Base-by-base conservation (phyloP, 768 basidiomycete genomes). In the Rhodotorula sphaerocarpa region DNA sequence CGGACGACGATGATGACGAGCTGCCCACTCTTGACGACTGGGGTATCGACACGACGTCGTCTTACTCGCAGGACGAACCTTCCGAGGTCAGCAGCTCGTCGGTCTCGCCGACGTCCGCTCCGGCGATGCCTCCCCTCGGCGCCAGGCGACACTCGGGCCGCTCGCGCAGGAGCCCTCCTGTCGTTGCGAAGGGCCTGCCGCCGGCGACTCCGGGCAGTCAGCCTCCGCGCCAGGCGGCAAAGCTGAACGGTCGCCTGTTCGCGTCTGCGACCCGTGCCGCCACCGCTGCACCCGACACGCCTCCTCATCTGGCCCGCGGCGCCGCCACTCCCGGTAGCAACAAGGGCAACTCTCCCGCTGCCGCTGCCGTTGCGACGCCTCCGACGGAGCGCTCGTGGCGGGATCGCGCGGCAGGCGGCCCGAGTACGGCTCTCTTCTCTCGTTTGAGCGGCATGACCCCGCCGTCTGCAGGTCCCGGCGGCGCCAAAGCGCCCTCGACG, bases 1-100 rank as follows among this genome's bases (percentile, higher is more conserved):
- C 88, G 45, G 85, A 85, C 41, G 87, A 89, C 68, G 88, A 90
- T 23, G 87, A 90, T 66, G 81, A 82, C 63, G 83, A 81, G 65
- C 77, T 90, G 3, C 88, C 88, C 9, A 86, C 88, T 75, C 79
- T 90, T 31, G 82, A 90, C 72, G 88, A 90, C 72, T 90, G 88
- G 88, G 87, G 84, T 25, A 81, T 88, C 48, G 79, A 79, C 25
- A 78, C 83, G 11, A n/a, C 46, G 5, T 33, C 48, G 18, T 14
- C 48, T 2, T 33, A 5, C 30, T 20, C 21, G 14, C 30, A 16
- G 2, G 30, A 33, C 28, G 48, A 50, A 21, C 54, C 50, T 34
- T 36, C 50, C 36, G 34, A 31, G n/a, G n/a, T n/a, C n/a, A 31
- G 14, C 50, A 34, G 50, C 50, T 33, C 15, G 27, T 7, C n/a